Percentiles rank a stretch among this genome's conserved stretches.
phyloP scores from a whole-genome alignment of 2,329 filamentous ascomycete genomes.

The Monilinia aucupariae region DNA sequence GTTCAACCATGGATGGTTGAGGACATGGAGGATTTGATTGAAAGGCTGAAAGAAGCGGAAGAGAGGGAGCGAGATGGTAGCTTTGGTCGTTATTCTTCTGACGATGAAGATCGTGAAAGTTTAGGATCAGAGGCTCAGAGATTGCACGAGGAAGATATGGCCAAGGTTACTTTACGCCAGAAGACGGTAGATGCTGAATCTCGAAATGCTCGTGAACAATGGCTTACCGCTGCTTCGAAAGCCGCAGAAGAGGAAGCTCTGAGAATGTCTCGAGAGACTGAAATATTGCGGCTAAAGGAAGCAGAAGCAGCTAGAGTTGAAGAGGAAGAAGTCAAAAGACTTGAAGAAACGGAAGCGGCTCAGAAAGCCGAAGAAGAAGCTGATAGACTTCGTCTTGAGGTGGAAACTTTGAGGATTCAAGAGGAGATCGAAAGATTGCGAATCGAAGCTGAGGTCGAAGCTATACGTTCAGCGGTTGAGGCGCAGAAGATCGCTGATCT shows the following conservation, averaged over 20 bases:
- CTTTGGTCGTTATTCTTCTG: slow-evolving; percentile 27
- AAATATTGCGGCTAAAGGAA: not conserved
- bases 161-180: slow-evolving; percentile 7
- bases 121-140: slow-evolving; percentile 15
- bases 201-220: not conserved
- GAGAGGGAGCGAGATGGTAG: slow-evolving; percentile 22
- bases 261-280: not conserved
- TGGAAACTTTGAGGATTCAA: not conserved
- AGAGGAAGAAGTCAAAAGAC: not conserved
- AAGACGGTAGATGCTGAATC: not conserved
- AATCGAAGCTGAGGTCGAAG: not conserved
- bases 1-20: slow-evolving; percentile 54
- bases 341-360: not conserved
- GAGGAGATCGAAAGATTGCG: not conserved
- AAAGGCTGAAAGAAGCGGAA: slow-evolving; percentile 13
- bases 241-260: slow-evolving; percentile 1
- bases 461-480: not conserved
- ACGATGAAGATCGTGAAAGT: slow-evolving; percentile 15
- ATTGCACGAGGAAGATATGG: slow-evolving; percentile 20
- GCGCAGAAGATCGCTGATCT: not conserved
- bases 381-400: not conserved
- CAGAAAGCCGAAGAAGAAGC: not conserved
- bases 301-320: not conserved
- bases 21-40: slow-evolving; percentile 52
- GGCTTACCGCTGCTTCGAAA: not conserved